Percentiles rank a stretch among this genome's conserved stretches.
phyloP scores from a whole-genome alignment of 345 rosid genomes.

The Salix exigua region DNA sequence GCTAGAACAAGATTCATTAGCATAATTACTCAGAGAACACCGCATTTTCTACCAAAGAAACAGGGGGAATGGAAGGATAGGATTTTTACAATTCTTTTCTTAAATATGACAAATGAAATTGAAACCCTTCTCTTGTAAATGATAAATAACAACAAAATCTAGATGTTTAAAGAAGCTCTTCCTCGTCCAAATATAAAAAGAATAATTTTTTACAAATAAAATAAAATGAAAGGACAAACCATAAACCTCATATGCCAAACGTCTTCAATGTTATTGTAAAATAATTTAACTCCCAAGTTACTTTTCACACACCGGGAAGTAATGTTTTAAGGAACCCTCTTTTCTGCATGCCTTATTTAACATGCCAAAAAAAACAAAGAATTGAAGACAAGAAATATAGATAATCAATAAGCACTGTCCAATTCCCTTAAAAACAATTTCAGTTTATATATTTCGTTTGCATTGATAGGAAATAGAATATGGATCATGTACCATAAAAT shows the following conservation, averaged over 20 bases:
- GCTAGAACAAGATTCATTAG: background rate
- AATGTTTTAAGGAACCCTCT: too few relatives aligned
- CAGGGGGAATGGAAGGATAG: background rate
- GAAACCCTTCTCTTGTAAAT: background rate
- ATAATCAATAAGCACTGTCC: background rate
- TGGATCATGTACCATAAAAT: background rate
- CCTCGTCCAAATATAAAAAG: background rate
- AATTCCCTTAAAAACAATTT: background rate
- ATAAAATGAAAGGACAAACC: background rate
- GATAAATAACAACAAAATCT: background rate
- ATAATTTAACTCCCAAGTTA: background rate
- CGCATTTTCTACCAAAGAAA: background rate
- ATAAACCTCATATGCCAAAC: background rate
- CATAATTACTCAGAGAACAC: background rate
- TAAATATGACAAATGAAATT: background rate
- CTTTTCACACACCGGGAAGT: too few relatives aligned
- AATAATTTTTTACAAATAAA: background rate
- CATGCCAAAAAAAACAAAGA: too few relatives aligned
- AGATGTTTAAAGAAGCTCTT: background rate
- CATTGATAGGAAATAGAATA: background rate
- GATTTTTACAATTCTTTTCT: background rate
- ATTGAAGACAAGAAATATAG: background rate
- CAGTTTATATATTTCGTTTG: background rate
- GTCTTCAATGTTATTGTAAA: background rate
- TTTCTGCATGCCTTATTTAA: too few relatives aligned